Base-by-base conservation (phyloP, 1,284 basidiomycete genomes). In the Moniliella sp. region DNA sequence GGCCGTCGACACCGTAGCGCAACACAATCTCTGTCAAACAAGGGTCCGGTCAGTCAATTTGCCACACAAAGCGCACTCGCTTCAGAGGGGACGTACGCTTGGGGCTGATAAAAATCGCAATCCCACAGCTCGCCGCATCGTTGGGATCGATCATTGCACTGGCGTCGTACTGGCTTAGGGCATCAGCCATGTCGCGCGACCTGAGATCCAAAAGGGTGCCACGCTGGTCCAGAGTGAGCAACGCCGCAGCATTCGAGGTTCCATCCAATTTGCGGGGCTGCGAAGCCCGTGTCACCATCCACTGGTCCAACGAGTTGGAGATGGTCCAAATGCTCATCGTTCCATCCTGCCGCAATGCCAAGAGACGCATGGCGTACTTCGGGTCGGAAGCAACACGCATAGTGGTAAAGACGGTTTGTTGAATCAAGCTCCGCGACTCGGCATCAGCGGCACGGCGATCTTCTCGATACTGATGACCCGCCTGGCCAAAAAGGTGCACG, bases 241-340 rank as follows among this genome's bases (percentile, higher is more conserved):
- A n/a, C n/a, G n/a, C n/a, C n/a, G n/a, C n/a, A n/a, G n/a, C n/a
- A n/a, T n/a, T n/a, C 7, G 21, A 7, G n/a, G 21, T 23, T 7
- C 21, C 21, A 23, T 49, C 45, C 5, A 46, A 25, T 32, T 36
- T 43, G 15, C 34, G 30, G n/a, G n/a, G n/a, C 5, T 31, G 33
- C 15, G 36, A 26, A 8, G 40, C 45, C 15, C 49, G 37, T 18
- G 38, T 39, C 12, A 36, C 36, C 18, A 53, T 30, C 54, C 54
- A 57, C 32, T 40, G 40, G 15, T 45, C 45, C 2, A 50, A 27
- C 10, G 31, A 25, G 17, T 38, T 36, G 31, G 34, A 46, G 13
- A 45, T 41, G 9, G 54, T 53, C 48, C 52, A 54, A 5, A 52
- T 30, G 3, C 48, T 45, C n/a, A 37, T 42, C 27, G 40, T 15